These are phyloP conservation scores for Cladophialophora bantiana DNA, from an alignment of 2,329 filamentous ascomycete species.

Conservation along the genomic window DNA sequence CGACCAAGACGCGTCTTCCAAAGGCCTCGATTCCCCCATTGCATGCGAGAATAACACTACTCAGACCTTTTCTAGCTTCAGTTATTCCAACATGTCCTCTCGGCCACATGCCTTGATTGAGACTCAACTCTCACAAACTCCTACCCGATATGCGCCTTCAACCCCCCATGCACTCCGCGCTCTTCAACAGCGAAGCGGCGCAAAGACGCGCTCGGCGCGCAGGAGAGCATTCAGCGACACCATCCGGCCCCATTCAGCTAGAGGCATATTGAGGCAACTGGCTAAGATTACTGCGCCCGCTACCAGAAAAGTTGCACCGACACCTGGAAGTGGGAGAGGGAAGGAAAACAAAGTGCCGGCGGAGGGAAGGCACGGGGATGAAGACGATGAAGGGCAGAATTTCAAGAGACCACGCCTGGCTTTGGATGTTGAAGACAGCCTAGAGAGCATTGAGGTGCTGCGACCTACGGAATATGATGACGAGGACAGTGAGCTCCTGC, in stretches of 20 bases:
- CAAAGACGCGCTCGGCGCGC: conserved; percentile 37
- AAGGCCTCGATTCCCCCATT: neutral
- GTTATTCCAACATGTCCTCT: conserved; percentile 32
- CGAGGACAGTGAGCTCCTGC: conserved; percentile 51
- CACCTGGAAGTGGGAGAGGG: conserved; percentile 49
- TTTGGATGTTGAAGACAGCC: conserved; percentile 51
- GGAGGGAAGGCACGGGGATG: conserved; percentile 20
- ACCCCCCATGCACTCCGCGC: conserved; percentile 64
- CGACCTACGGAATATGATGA: conserved; percentile 54
- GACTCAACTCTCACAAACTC: conserved; percentile 36
- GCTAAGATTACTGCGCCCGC: conserved; percentile 61
- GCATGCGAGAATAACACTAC: neutral
- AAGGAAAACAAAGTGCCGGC: conserved; percentile 40
- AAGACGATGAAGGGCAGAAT: conserved; percentile 57
- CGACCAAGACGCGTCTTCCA: neutral
- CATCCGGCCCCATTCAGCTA: conserved; percentile 61
- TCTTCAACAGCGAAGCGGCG: conserved; percentile 55
- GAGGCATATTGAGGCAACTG: conserved; percentile 61
- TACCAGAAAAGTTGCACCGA: conserved; percentile 56
- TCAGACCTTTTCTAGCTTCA: neutral
- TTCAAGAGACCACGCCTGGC: conserved; percentile 50
- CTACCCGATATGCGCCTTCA: conserved; percentile 53
- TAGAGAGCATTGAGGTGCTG: conserved; percentile 50
- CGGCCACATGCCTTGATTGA: conserved; percentile 31
- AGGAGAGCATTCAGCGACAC: conserved; percentile 26